Evolutionary conservation across 2,329 filamentous ascomycete species (phyloP), one percentile per base, ranked within the genome.

Genomic region (Didymella pomorum): DNA sequence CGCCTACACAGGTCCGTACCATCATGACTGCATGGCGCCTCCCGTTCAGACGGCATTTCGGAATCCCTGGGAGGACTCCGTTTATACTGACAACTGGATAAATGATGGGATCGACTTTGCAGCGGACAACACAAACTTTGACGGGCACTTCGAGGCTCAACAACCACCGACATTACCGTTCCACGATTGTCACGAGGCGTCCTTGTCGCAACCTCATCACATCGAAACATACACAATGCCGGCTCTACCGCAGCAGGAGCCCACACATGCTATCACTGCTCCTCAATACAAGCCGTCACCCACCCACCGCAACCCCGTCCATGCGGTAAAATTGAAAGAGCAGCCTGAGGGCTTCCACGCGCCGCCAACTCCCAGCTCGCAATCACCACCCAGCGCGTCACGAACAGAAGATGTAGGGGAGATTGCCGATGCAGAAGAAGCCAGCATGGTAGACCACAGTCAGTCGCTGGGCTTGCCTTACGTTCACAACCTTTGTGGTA

Each of bases 401-500:
- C 26, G 29, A 12, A 20, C 44, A 31, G 44, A 39, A 20, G 37
- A 14, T 18, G 11, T 6, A 23, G 20, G 4, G 29, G 20, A 43
- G 1, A 16, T 16, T 23, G 29, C 45, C 43, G 41, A 45, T 4
- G 5, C 18, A 9, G 26, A n/a, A 35, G 20, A 26, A 18, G 7
- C 46, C 4, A 37, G 4, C 6, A 16, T 10, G 4, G 26, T 25
- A 11, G 28, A 44, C 10, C 48, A 9, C 6, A 37, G n/a, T 14
- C 45, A 21, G 11, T 35, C 42, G 11, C 18, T n/a, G n/a, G 31
- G 37, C 16, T 53, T 55, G 0, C 50, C 28, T 1, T 76, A 61
- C 58, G 58, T 76, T 2, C 73, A 76, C 45, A 51, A 45, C 16
- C 60, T 76, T 10, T 76, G 73, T 35, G 72, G 72, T 4, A 71